Percentiles rank a stretch among this genome's conserved stretches.
These are phyloP conservation scores for Pythium sukuiense DNA, from an alignment of 352 stramenopile genomes.

Conservation along the genomic window DNA sequence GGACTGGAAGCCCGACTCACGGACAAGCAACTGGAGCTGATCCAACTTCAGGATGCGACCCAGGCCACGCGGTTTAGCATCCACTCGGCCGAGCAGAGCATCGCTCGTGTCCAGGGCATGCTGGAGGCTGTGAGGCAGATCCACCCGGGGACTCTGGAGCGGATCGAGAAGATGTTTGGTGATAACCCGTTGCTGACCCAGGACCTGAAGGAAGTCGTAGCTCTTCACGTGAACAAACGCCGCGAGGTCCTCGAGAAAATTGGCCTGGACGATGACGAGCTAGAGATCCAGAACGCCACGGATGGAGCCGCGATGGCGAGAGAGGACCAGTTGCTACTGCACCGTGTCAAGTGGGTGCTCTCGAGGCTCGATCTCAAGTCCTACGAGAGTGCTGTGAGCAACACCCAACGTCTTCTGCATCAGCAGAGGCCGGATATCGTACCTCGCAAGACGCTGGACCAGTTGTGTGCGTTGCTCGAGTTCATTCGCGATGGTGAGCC, in stretches of 20 bases:
- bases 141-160: constrained; percentile 64
- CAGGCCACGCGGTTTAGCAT: constrained; percentile 69
- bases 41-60: constrained; percentile 53
- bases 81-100: constrained; percentile 71
- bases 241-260: constrained; percentile 52
- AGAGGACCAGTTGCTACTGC: constrained; percentile 67
- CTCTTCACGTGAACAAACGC: constrained; percentile 48
- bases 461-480: constrained; percentile 75
- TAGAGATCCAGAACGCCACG: constrained; percentile 50
- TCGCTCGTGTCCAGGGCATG: constrained; percentile 68
- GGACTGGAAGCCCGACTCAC: constrained; percentile 56
- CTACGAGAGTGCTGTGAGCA: constrained; percentile 12
- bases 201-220: constrained; percentile 61
- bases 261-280: constrained; percentile 51
- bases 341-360: constrained; percentile 78
- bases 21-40: constrained; percentile 69
- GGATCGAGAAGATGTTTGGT: constrained; percentile 66
- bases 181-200: constrained; percentile 67
- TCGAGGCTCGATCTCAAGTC: constrained; percentile 56
- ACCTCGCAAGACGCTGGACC: constrained; percentile 38
- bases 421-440: constrained; percentile 2
- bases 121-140: constrained; percentile 65
- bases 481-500: constrained; percentile 68
- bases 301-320: constrained; percentile 10
- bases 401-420: constrained; percentile 5